Percentiles rank a stretch among this genome's conserved stretches.
Evolutionary conservation across 2,329 filamentous ascomycete species (phyloP).

Genomic region (Penicillium sp.): DNA sequence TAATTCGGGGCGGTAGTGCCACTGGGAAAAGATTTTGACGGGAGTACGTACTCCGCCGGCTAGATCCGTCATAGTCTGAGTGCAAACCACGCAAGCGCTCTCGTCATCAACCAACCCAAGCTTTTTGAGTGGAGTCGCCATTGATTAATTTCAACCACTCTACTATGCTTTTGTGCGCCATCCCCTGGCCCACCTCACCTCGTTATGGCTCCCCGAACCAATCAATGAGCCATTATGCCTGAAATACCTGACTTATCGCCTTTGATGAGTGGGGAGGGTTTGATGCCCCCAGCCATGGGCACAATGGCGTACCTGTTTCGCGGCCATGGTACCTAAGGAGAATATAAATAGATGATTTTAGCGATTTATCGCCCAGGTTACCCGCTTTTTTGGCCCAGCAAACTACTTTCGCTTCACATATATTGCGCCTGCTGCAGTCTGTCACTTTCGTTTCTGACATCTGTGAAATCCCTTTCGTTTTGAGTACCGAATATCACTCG

Average conservation of each 20-base stretch:
- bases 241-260: conserved; percentile 3
- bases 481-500: background rate
- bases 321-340: background rate
- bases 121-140: conserved; percentile 12
- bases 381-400: background rate
- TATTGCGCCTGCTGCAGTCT: background rate
- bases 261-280: background rate
- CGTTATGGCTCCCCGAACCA: background rate
- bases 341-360: conserved; percentile 13
- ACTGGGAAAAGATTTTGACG: background rate
- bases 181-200: background rate
- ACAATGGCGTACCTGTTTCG: conserved; percentile 8
- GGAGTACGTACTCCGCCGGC: conserved; percentile 11
- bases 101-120: conserved; percentile 17
- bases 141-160: background rate
- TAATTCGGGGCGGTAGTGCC: background rate
- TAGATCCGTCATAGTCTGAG: conserved; percentile 12
- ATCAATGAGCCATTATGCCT: background rate
- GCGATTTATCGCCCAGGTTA: background rate
- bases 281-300: background rate
- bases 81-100: conserved; percentile 16
- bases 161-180: background rate
- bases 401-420: conserved; percentile 4
- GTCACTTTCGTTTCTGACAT: background rate
- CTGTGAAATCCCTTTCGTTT: background rate